Conservation (phyloP, 1,284 basidiomycete species). For the Microbotryum lychnidis-dioicae region DNA sequence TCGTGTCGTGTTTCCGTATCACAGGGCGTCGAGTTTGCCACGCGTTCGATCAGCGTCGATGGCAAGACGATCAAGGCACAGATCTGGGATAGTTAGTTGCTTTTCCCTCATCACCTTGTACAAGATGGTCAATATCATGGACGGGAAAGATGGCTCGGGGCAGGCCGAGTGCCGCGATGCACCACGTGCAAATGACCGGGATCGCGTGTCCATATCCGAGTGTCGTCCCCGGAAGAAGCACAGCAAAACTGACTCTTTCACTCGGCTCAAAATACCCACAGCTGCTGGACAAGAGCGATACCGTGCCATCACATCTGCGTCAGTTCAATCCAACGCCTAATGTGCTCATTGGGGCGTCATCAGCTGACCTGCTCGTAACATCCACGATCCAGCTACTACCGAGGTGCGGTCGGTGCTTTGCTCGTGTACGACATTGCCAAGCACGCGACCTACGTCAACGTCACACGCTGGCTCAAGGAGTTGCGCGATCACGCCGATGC, state of each 20-base stretch:
- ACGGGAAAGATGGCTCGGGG: neutral
- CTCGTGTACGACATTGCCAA: constrained; percentile 51
- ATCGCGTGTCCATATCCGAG: too few relatives aligned
- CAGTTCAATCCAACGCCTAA: constrained; percentile 38
- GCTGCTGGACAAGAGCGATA: constrained; percentile 96
- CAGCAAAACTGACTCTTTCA: neutral
- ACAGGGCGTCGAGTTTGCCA: constrained; percentile 86
- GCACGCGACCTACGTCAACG: constrained; percentile 91
- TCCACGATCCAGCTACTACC: constrained; percentile 70
- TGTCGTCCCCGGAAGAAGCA: too few relatives aligned
- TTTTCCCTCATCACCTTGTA: too few relatives aligned
- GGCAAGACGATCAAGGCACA: constrained; percentile 97
- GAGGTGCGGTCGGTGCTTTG: constrained; percentile 72
- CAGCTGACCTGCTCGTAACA: neutral
- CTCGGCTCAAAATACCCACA: neutral
- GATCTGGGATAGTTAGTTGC: constrained; percentile 88
- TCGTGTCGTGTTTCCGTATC: neutral
- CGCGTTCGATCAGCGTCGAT: constrained; percentile 88
- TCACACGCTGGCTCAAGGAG: constrained; percentile 97
- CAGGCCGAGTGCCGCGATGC: too few relatives aligned
- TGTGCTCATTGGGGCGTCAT: neutral
- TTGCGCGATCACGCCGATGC: constrained; percentile 55
- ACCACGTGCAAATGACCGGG: too few relatives aligned
- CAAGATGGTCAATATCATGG: neutral
- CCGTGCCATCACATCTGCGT: constrained; percentile 96